A percentile compares a stretch with the other conserved stretches of the same genome.
Conservation (phyloP, 805 yeast species). For the Saccharomycopsis capsularis region DNA sequence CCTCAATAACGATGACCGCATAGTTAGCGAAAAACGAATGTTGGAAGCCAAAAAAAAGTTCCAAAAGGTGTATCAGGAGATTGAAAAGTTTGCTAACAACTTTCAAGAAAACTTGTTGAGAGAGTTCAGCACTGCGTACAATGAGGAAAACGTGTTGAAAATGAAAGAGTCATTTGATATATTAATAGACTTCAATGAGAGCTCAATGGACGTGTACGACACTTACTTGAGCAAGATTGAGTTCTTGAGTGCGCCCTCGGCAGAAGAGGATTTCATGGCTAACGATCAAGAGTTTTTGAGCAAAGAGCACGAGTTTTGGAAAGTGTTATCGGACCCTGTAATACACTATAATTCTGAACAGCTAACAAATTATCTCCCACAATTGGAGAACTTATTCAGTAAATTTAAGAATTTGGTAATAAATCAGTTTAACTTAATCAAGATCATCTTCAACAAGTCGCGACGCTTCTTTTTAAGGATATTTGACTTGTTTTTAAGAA, state of each 20-base stretch:
- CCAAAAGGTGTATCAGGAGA: conserved; percentile 32
- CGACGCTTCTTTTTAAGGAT: conserved; percentile 59
- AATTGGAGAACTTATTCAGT: conserved; percentile 46
- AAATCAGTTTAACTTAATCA: conserved; percentile 67
- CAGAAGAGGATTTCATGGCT: conserved; percentile 35
- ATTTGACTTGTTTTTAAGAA: conserved; percentile 67
- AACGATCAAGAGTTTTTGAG: conserved; percentile 25
- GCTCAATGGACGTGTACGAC: conserved; percentile 64
- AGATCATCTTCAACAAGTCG: conserved; percentile 68
- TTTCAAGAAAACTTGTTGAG: conserved; percentile 69
- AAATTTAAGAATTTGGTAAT: conserved; percentile 53
- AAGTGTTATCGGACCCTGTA: conserved; percentile 51
- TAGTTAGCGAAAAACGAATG: not conserved
- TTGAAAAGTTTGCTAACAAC: conserved; percentile 65
- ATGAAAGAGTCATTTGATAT: conserved; percentile 74
- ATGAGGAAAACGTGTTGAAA: conserved; percentile 55
- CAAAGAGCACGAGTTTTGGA: conserved; percentile 46
- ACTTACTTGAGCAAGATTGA: conserved; percentile 77
- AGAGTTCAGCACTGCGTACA: conserved; percentile 68
- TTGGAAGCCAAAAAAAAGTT: conserved; percentile 1
- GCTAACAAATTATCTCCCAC: conserved; percentile 36
- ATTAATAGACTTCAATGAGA: conserved; percentile 76
- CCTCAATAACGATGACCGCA: not conserved
- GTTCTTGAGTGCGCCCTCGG: conserved; percentile 39
- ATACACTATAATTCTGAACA: conserved; percentile 33